A percentile compares a stretch with the other conserved stretches of the same genome.
These are phyloP conservation scores for Microbotryum lychnidis-dioicae DNA, from an alignment of 1,284 basidiomycete species.

Conservation along the genomic window DNA sequence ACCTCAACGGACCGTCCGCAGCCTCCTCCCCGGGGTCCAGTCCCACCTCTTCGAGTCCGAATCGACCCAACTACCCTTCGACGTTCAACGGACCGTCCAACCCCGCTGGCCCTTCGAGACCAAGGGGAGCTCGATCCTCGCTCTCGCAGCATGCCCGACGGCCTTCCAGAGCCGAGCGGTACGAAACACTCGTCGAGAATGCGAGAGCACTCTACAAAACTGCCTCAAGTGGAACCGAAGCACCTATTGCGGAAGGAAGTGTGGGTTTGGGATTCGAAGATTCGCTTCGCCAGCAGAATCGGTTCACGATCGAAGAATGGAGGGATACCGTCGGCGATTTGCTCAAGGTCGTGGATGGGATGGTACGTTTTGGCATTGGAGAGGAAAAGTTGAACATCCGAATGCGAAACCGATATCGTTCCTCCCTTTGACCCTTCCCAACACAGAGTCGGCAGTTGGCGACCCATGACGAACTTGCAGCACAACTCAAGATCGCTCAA, in stretches of 20 bases:
- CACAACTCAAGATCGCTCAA: conserved; percentile 36
- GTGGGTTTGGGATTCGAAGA: conserved; percentile 1
- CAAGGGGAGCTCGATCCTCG: too few species aligned
- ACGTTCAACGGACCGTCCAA: too few species aligned
- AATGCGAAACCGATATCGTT: neutral
- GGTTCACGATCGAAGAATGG: conserved; percentile 8
- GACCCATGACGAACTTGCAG: conserved; percentile 33
- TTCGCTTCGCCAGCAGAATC: neutral
- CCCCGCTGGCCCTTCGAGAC: too few species aligned
- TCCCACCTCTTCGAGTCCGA: too few species aligned
- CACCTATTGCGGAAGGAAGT: neutral
- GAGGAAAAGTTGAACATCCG: too few species aligned
- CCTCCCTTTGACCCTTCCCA: neutral
- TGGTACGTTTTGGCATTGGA: conserved; percentile 7
- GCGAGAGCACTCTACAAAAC: conserved; percentile 9
- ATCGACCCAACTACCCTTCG: too few species aligned
- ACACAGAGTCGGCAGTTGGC: conserved; percentile 27
- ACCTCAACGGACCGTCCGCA: too few species aligned
- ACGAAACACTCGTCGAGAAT: conserved; percentile 18
- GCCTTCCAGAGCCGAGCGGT: conserved; percentile 24
- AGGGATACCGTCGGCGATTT: conserved; percentile 19
- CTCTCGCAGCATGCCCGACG: conserved; percentile 8
- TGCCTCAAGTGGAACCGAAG: neutral
- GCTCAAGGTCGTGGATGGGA: conserved; percentile 27
- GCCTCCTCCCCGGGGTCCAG: too few species aligned